Conservation (phyloP, 2,329 filamentous ascomycete genomes). For the Trichoderma koningii region DNA sequence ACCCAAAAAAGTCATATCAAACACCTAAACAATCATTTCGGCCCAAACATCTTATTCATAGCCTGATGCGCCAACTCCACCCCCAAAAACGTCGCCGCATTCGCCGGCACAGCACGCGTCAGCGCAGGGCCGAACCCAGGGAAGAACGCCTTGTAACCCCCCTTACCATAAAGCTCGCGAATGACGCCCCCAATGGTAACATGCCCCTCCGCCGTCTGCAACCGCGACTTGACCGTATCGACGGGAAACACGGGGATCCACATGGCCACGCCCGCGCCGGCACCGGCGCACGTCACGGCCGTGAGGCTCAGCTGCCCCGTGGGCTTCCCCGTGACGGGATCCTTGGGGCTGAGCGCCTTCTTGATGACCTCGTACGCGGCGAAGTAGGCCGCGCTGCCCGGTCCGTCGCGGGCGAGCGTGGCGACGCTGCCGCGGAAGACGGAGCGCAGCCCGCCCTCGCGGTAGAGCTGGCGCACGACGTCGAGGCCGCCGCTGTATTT, state of each 20-base stretch:
- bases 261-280: constrained; percentile 92
- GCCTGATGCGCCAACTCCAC: constrained; percentile 82
- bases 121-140: constrained; percentile 92
- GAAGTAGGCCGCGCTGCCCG: constrained; percentile 93
- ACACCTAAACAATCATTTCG: background rate
- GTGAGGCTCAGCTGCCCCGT: constrained; percentile 76
- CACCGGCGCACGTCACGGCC: constrained; percentile 84
- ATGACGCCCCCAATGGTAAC: constrained; percentile 80
- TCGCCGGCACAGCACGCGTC: constrained; percentile 89
- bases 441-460: constrained; percentile 82
- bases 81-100: constrained; percentile 90
- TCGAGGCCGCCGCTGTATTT: constrained; percentile 86
- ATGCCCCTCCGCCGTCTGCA: constrained; percentile 88
- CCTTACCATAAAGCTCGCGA: constrained; percentile 76
- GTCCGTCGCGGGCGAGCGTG: constrained; percentile 90
- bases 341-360: constrained; percentile 78
- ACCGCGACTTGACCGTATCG: constrained; percentile 90
- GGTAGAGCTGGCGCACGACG: constrained; percentile 91
- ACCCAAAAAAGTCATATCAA: background rate
- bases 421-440: constrained; percentile 91
- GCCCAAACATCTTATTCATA: constrained; percentile 73
- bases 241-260: constrained; percentile 99
- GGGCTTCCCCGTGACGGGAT: constrained; percentile 70
- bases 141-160: constrained; percentile 92
- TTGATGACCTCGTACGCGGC: constrained; percentile 97